Base-by-base conservation (phyloP, 164 flowering plant genomes). In the Vitis amurensis region DNA sequence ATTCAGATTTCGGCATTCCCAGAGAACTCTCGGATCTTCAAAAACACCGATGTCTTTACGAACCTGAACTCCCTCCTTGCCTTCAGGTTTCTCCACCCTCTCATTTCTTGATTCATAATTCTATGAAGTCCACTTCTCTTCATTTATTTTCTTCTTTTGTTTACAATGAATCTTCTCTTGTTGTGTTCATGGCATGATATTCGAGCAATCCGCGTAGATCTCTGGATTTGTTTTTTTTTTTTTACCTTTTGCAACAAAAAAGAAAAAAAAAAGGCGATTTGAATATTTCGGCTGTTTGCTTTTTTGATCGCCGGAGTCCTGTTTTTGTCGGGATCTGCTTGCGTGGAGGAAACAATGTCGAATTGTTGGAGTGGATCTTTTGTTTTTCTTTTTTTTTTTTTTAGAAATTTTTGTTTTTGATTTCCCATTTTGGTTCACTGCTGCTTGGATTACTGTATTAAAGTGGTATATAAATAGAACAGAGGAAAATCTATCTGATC, bases 21-120 rank as follows among this genome's bases (percentile, higher is more conserved):
- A 84, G 97, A 77, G 95, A 94, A 76, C 94, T 94, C 68, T 92
- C 99, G 66, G 92, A 83, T 76, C 93, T 94, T 57, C 99, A 94
- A 73, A 87, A 91, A 66, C 83, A 79, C 17, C 88, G 98, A 55
- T 69, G 95, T 69, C 84, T 74, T 5, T 92, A 94, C 76, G 79
- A 86, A 15, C 98, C 99, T 0, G 85, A 85, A 53, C 83, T 92
- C n/a, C 99, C 99, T 78, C 99, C 99, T 11, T 92, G 99, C 68
- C 98, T 92, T 23, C 96, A 92, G 97, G 99, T 90, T 31, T 59
- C 16, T 59, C 66, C 27, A 27, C 60, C 67, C 74, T 67, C 49
- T 73, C 52, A 59, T 48, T 57, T 48, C n/a, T 12, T n/a, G 29
- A 19, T 48, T 63, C 15, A 52, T 55, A 15, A 30, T 13, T 17